Base-by-base conservation (phyloP, 2,329 filamentous ascomycete genomes). In the Metarhizium rileyi region DNA sequence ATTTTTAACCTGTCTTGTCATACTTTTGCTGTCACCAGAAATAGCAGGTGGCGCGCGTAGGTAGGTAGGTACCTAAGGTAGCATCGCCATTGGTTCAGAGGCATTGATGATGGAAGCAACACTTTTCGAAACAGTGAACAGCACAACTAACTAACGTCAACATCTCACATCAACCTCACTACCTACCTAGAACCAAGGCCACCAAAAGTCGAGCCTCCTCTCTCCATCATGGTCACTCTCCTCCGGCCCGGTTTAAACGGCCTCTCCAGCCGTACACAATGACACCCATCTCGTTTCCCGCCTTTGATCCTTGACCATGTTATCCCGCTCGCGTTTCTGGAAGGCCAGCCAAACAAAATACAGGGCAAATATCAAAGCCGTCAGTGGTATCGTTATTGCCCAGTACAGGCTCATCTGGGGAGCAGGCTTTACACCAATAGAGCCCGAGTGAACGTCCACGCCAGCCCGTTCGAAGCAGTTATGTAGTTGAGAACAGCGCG, bases 341-440 rank as follows among this genome's bases (percentile, higher is more conserved):
- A 62, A 59, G 50, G 57, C 59, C 43, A 68, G 56, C 62, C 61
- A 66, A 26, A 57, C 40, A 36, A 64, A 63, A 50, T 69, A 70
- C 12, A 68, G 51, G 7, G 59, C 28, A 50, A 70, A 70, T 0
- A 64, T 66, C 4, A 59, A 35, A 1, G 63, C 33, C 0, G 68
- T 71, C 42, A 70, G 57, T 5, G 67, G 67, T n/a, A 68, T 59
- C 3, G 67, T 68, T 14, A 71, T 60, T 33, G 55, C 65, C 67
- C 68, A 70, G 54, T 69, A 71, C n/a, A 71, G 53, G 18, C 52
- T 44, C 50, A 71, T 68, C 53, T 70, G 67, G 0, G 66, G 67
- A 40, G 60, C 62, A 2, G 60, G 52, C 14, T 50, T 52, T 18
- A 70, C 57, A 1, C 55, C 59, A 5, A 70, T 68, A 14, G 46